phyloP scores from a whole-genome alignment of 768 basidiomycete genomes.

The Rhizopogon vulgaris region DNA sequence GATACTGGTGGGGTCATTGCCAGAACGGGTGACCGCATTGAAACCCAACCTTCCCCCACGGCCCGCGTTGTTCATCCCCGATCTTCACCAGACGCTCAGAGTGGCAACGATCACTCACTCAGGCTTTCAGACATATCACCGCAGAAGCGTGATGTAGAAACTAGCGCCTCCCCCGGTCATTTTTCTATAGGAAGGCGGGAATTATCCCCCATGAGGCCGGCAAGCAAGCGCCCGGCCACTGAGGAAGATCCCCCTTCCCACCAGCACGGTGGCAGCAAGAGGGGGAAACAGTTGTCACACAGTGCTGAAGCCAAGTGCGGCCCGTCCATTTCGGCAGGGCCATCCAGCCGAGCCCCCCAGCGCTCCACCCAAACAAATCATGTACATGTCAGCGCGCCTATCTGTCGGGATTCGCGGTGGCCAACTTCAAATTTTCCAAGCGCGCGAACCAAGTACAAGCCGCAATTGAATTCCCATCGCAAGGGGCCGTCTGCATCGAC shows the following conservation, averaged over 20 bases:
- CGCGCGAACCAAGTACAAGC: slow-evolving; percentile 25
- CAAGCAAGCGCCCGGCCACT: slow-evolving; percentile 43
- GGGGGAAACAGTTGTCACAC: slow-evolving; percentile 20
- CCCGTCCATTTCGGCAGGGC: slow-evolving; percentile 13
- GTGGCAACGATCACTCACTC: slow-evolving; percentile 18
- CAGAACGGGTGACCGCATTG: slow-evolving; percentile 6
- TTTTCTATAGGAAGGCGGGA: slow-evolving; percentile 13
- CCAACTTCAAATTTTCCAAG: slow-evolving; percentile 13
- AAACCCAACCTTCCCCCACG: slow-evolving; percentile 5
- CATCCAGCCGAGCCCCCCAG: slow-evolving; percentile 2
- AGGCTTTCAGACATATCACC: slow-evolving; percentile 52
- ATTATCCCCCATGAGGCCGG: slow-evolving; percentile 34
- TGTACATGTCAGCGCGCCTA: slow-evolving; percentile 4
- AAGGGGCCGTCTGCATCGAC: slow-evolving; percentile 9
- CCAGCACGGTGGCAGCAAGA: slow-evolving; percentile 23
- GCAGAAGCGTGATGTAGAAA: slow-evolving; percentile 14
- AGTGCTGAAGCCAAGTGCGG: slow-evolving; percentile 5
- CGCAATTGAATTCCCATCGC: slow-evolving; percentile 10
- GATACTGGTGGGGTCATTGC: slow-evolving; percentile 2
- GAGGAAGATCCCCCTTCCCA: slow-evolving; percentile 14
- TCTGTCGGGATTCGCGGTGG: slow-evolving; percentile 1
- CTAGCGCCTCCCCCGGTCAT: slow-evolving; percentile 7
- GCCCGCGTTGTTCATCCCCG: not conserved
- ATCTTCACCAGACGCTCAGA: not conserved
- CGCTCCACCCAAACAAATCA: slow-evolving; percentile 7